Evolutionary conservation across 1,284 basidiomycete genomes (phyloP), one percentile per base, ranked within the genome.

Genomic region (Exsudoporus floridanus): DNA sequence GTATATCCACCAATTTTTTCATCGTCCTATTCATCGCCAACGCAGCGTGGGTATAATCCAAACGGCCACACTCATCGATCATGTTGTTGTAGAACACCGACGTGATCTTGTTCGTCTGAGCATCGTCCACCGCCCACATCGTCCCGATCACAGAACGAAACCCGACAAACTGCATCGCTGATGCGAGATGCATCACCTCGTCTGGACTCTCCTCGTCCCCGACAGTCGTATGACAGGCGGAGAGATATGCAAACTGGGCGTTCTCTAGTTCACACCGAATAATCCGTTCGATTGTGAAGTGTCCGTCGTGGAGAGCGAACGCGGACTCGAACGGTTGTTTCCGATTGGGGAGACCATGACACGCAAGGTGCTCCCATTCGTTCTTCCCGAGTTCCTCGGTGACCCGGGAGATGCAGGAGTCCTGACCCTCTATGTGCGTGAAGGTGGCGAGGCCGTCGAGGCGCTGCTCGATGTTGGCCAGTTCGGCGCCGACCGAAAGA

Each of bases 121-220:
- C 49, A 19, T 44, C 27, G 27, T 9, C 7, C 27, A 27, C 44
- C 4, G 12, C 30, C 19, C 42, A 31, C 30, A 44, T 23, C 28
- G 41, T 53, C 25, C 41, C 40, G 10, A 50, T 23, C 7, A 53
- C 48, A 1, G 28, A 52, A 16, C 41, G 35, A 9, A 43, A 50
- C 7, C 47, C 47, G 16, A 23, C 21, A 5, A 51, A 51, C 14
- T 40, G 42, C 38, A 53, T 53, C 7, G 49, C 50, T 7, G 52
- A 43, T 6, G 50, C 52, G 2, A 52, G 49, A 18, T 51, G 30
- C 10, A 52, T 37, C 13, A 35, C 45, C 13, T 49, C 49, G 8
- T 48, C 28, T 28, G 28, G 10, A 28, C 28, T 28, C 10, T 12
- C 28, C 12, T 41, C 39, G n/a, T 34, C 25, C 12, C 31, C 18